Evolutionary conservation across 352 stramenopile genomes (phyloP).

Genomic region (Pythium dissimile): DNA sequence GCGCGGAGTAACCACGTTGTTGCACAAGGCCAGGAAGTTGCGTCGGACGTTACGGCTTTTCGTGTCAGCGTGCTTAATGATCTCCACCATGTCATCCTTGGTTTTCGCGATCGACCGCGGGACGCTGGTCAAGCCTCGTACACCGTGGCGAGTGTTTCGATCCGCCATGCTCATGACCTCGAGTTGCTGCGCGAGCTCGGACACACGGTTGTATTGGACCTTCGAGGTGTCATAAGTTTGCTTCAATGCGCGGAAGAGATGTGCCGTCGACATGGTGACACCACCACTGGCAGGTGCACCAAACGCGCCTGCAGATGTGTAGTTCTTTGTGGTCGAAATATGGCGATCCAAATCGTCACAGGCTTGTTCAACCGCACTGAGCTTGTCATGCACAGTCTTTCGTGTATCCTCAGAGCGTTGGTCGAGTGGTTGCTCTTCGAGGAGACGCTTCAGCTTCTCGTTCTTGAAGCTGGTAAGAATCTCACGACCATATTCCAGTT

Average conservation of each 20-base stretch:
- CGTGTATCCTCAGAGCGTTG: constrained; percentile 57
- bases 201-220: constrained; percentile 68
- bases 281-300: constrained; percentile 10
- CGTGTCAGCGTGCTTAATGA: constrained; percentile 39
- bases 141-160: constrained; percentile 6
- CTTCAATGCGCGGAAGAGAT: constrained; percentile 69
- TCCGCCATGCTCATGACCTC: constrained; percentile 43
- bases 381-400: constrained; percentile 41
- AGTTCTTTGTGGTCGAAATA: constrained; percentile 32
- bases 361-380: constrained; percentile 45
- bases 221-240: constrained; percentile 77
- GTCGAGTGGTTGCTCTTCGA: constrained; percentile 70
- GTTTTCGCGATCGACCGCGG: constrained; percentile 19
- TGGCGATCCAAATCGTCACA: constrained; percentile 52
- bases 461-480: constrained; percentile 71
- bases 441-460: constrained; percentile 47
- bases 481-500: constrained; percentile 65
- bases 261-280: constrained; percentile 30
- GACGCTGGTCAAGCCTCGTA: constrained; percentile 16
- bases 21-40: constrained; percentile 56
- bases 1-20: constrained; percentile 53
- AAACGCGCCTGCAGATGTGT: constrained; percentile 7
- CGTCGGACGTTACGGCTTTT: constrained; percentile 44
- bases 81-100: constrained; percentile 47
- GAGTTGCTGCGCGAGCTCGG: constrained; percentile 43